A percentile compares a stretch with the other conserved stretches of the same genome.
These are phyloP conservation scores for Cordyceps farinosa DNA, from an alignment of 2,329 filamentous ascomycete genomes.

Conservation along the genomic window DNA sequence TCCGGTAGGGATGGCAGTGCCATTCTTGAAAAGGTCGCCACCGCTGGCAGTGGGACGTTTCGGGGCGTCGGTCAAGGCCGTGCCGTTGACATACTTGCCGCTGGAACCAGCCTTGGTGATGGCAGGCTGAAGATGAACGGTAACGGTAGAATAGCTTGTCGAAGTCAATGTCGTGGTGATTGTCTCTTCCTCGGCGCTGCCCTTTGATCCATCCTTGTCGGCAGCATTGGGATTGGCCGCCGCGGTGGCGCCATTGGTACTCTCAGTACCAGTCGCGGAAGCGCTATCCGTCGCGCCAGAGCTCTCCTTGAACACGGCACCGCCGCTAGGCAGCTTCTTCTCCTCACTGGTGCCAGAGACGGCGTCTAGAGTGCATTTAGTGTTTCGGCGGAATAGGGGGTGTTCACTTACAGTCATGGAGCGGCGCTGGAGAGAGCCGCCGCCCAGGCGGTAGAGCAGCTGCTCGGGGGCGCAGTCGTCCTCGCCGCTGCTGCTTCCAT, in stretches of 20 bases:
- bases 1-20: background rate
- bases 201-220: background rate
- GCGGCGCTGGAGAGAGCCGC: constrained; percentile 17
- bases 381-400: constrained; percentile 23
- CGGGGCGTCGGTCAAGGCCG: background rate
- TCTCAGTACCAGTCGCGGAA: background rate
- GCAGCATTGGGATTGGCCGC: background rate
- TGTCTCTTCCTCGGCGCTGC: background rate
- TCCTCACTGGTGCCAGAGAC: constrained; percentile 14
- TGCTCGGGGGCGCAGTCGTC: constrained; percentile 18
- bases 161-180: constrained; percentile 13
- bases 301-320: constrained; percentile 10
- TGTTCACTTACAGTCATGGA: constrained; percentile 25
- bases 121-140: background rate
- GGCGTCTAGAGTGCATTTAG: constrained; percentile 27
- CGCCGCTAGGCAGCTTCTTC: background rate
- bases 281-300: background rate
- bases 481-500: background rate
- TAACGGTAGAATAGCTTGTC: constrained; percentile 5
- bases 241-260: background rate
- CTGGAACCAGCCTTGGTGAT: background rate
- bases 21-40: background rate
- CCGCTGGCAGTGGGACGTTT: background rate
- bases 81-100: constrained; percentile 7
- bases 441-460: constrained; percentile 19